These are phyloP conservation scores for Polygonum maritimum DNA, from an alignment of 148 eudicot species.

Conservation along the genomic window DNA sequence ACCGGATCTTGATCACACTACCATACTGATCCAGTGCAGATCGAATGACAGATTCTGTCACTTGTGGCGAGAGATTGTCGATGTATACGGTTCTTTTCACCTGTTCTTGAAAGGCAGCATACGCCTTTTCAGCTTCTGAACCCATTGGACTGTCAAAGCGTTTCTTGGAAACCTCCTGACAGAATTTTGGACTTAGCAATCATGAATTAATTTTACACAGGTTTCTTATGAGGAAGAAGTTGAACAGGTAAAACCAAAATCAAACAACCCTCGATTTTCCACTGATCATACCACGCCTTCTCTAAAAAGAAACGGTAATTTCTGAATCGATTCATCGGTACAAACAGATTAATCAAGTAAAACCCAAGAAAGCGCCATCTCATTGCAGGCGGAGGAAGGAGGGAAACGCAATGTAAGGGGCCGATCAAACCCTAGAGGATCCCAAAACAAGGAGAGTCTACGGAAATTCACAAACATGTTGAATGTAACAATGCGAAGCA, in stretches of 20 bases:
- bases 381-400: background rate
- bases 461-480: background rate
- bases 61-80: conserved; percentile 69
- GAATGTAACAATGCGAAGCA: background rate
- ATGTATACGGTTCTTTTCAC: conserved; percentile 60
- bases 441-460: background rate
- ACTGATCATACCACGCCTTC: background rate
- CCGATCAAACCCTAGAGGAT: background rate
- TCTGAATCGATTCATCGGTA: background rate
- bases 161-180: background rate
- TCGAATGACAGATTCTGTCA: conserved; percentile 43
- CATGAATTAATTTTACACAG: background rate
- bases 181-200: background rate
- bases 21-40: conserved; percentile 71
- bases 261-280: background rate
- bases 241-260: background rate
- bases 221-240: background rate
- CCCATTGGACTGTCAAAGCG: conserved; percentile 21
- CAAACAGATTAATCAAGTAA: background rate
- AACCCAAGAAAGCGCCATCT: background rate
- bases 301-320: background rate
- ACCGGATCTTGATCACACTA: conserved; percentile 27
- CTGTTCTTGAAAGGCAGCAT: conserved; percentile 56
- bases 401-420: background rate
- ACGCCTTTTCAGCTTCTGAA: conserved; percentile 29